Percentiles rank a stretch among this genome's conserved stretches.
Evolutionary conservation across 257 asterid genomes (phyloP).

Genomic region (Paraleonurus japonicus): DNA sequence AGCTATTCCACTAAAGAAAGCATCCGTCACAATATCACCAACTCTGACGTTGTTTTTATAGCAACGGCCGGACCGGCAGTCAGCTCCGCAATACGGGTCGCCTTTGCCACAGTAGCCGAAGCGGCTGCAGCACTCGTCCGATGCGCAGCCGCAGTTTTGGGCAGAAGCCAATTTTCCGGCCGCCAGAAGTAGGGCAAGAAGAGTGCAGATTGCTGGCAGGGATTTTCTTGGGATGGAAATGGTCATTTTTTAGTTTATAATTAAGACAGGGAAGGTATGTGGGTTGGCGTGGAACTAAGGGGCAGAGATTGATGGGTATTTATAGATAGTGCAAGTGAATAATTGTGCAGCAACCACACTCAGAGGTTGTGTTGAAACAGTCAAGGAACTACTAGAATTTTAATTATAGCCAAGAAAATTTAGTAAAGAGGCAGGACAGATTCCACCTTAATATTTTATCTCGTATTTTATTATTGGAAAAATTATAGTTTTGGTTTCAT

Average conservation of each 20-base stretch:
- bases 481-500: too few relatives aligned
- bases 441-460: too few relatives aligned
- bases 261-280: neutral
- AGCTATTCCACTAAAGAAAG: neutral
- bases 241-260: neutral
- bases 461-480: too few relatives aligned
- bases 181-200: neutral
- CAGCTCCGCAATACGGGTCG: neutral
- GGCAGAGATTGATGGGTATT: neutral
- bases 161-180: neutral
- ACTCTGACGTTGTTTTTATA: neutral
- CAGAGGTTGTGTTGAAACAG: too few relatives aligned
- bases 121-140: neutral
- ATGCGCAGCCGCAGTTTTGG: neutral
- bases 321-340: neutral
- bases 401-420: too few relatives aligned
- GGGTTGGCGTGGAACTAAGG: neutral
- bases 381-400: too few relatives aligned
- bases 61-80: neutral
- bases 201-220: neutral
- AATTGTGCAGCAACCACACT: neutral
- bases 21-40: neutral
- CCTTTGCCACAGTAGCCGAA: neutral
- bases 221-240: neutral
- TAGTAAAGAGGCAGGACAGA: too few relatives aligned